Evolutionary conservation across 2,329 filamentous ascomycete species (phyloP).

Genomic region (Pseudogymnoascus sp.): DNA sequence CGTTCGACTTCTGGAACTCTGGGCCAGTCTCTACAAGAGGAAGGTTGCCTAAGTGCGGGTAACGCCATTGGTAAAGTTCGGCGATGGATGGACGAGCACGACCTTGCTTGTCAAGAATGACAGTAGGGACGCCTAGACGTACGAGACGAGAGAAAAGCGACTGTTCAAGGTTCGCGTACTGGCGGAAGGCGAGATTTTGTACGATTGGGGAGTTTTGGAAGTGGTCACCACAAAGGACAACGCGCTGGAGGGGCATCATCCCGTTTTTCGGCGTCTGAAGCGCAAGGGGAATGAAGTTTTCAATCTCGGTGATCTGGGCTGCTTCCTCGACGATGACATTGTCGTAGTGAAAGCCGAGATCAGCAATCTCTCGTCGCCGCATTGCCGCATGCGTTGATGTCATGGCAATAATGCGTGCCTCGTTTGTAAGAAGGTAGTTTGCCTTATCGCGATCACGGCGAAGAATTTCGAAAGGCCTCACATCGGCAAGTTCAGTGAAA

Average conservation of each 20-base stretch:
- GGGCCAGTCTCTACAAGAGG: constrained; percentile 58
- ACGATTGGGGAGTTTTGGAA: constrained; percentile 94
- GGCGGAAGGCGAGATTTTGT: constrained; percentile 85
- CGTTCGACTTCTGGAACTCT: constrained; percentile 76
- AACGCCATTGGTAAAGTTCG: constrained; percentile 87
- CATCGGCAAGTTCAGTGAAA: constrained; percentile 86
- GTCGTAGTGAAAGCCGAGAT: constrained; percentile 92
- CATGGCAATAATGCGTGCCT: constrained; percentile 98
- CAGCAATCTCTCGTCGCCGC: constrained; percentile 79
- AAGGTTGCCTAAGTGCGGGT: constrained; percentile 69
- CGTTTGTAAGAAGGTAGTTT: constrained; percentile 89
- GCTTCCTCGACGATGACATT: constrained; percentile 98
- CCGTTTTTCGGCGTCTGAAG: constrained; percentile 73
- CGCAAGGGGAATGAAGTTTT: constrained; percentile 92
- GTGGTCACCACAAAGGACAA: constrained; percentile 91
- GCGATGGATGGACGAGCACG: constrained; percentile 82
- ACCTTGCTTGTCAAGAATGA: constrained; percentile 87
- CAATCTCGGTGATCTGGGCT: constrained; percentile 93
- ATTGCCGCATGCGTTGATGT: constrained; percentile 97
- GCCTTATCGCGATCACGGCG: constrained; percentile 83
- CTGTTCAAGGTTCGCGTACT: constrained; percentile 94
- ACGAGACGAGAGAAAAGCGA: constrained; percentile 88
- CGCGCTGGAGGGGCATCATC: constrained; percentile 68
- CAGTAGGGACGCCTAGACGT: constrained; percentile 81
- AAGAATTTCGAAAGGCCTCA: constrained; percentile 89